Evolutionary conservation across 139 green algal species (phyloP).

Genomic region (Haematococcus sp.): DNA sequence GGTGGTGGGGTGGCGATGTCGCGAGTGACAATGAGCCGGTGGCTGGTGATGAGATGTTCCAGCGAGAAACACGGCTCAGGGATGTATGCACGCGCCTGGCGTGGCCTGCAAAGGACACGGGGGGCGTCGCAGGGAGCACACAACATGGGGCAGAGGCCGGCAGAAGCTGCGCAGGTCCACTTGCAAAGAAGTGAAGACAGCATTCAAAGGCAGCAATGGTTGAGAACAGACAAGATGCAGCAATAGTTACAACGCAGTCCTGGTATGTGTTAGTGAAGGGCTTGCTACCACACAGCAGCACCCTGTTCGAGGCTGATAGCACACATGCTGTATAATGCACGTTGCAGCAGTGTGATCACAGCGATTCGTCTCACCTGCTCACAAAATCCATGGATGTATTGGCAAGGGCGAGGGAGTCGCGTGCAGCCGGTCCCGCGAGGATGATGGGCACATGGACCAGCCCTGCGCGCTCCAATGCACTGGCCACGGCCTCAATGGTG

Average conservation of each 20-base stretch:
- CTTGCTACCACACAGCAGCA: too few relatives aligned
- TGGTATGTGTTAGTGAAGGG: too few relatives aligned
- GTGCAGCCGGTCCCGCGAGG: conserved; percentile 2
- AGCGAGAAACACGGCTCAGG: conserved; percentile 11
- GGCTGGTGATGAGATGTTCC: background rate
- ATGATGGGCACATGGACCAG: background rate
- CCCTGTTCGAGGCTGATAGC: too few relatives aligned
- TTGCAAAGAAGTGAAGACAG: too few relatives aligned
- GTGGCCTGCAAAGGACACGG: background rate
- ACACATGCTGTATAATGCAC: too few relatives aligned
- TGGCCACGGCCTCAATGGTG: conserved; percentile 4
- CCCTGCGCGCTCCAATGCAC: background rate
- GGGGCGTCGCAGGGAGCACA: background rate
- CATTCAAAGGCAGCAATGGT: too few relatives aligned
- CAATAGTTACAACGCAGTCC: too few relatives aligned
- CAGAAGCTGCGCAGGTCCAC: too few relatives aligned
- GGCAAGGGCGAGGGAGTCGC: conserved; percentile 19
- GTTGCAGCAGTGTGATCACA: too few relatives aligned
- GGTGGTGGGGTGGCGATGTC: background rate
- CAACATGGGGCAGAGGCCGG: background rate
- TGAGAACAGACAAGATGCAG: too few relatives aligned
- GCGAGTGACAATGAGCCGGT: background rate
- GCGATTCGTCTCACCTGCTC: conserved; percentile 10
- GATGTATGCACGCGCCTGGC: conserved; percentile 6
- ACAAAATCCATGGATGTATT: conserved; percentile 19